Conservation (phyloP, 2,329 filamentous ascomycete species). For the Teratosphaeria pseudoeucalypti region DNA sequence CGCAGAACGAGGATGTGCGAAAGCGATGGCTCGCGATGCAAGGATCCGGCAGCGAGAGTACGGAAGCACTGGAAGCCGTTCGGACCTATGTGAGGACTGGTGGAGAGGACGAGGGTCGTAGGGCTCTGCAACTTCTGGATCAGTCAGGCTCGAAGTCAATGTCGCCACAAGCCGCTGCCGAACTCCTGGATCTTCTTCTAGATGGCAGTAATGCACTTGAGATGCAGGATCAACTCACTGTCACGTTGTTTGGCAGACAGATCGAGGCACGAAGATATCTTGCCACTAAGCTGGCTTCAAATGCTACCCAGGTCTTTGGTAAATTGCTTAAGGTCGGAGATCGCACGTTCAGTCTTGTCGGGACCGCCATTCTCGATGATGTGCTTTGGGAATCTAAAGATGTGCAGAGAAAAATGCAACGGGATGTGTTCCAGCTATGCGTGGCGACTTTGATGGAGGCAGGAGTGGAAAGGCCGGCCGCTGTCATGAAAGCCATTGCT, state of each 20-base stretch:
- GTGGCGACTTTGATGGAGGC: conserved; percentile 86
- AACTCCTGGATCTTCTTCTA: conserved; percentile 33
- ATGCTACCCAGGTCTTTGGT: conserved; percentile 34
- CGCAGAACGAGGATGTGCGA: conserved; percentile 31
- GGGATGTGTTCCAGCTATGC: conserved; percentile 62
- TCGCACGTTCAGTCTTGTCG: conserved; percentile 35
- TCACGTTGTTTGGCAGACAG: conserved; percentile 19
- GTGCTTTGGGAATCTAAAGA: conserved; percentile 32
- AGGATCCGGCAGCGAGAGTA: conserved; percentile 11
- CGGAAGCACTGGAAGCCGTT: conserved; percentile 13
- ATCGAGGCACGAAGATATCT: conserved; percentile 30
- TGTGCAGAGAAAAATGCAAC: conserved; percentile 35
- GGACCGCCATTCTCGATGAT: conserved; percentile 33
- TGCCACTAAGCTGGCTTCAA: conserved; percentile 27
- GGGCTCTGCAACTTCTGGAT: conserved; percentile 23
- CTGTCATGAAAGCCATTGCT: conserved; percentile 50
- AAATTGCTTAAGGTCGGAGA: conserved; percentile 36
- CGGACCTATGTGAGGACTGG: conserved; percentile 15
- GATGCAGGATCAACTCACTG: conserved; percentile 31
- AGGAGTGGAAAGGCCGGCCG: conserved; percentile 60
- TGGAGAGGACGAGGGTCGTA: conserved; percentile 31
- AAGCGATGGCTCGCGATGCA: conserved; percentile 31
- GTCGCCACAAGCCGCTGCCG: conserved; percentile 29
- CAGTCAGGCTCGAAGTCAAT: conserved; percentile 7
- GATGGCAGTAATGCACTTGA: conserved; percentile 23